Evolutionary conservation across 305 asterid genomes (phyloP), one percentile per base, ranked within the genome.

Genomic region (Fraxinus velutina): DNA sequence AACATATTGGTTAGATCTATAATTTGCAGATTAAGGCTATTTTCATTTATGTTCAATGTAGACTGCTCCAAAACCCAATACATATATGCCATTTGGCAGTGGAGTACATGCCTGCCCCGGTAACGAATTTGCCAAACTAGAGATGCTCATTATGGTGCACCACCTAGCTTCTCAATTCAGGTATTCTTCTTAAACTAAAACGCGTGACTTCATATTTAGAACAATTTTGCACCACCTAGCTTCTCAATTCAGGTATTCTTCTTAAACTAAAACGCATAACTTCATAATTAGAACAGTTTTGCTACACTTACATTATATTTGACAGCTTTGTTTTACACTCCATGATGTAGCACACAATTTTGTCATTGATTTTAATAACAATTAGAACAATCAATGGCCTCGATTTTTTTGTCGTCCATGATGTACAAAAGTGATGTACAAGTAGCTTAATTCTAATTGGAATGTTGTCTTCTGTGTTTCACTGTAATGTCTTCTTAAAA

Each of bases 91-190:
- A 19, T 95, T 93, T 81, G 99, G 99, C 74, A 90, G 89, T 37
- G 99, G 99, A 77, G 90, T 84, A 4, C 99, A 93, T 79, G 92
- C 98, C 39, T 95, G 99, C 57, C 99, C 99, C 0, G 99, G 98
- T 21, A 93, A 93, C 68, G 95, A 93, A 80, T 95, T 93, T 66
- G 97, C 97, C 36, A 95, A 95, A 90, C 88, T 93, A 44, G 97
- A 93, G 87, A 91, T 95, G 87, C 89, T 93, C 73, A 85, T 93
- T 22, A 81, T 95, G 90, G 90, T 89, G 24, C 97, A 95, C 87
- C 97, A 95, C 83, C 86, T 95, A 9, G 81, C 91, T 83, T 85
- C 96, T 82, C 90, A 85, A 4, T 91, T 89, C 88, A 93, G 97
- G 98, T 92, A 87, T 7, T 30, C 9, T 33, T 42, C 68, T 19